Evolutionary conservation across 768 basidiomycete genomes (phyloP).

Genomic region (Termitomyces heimii): DNA sequence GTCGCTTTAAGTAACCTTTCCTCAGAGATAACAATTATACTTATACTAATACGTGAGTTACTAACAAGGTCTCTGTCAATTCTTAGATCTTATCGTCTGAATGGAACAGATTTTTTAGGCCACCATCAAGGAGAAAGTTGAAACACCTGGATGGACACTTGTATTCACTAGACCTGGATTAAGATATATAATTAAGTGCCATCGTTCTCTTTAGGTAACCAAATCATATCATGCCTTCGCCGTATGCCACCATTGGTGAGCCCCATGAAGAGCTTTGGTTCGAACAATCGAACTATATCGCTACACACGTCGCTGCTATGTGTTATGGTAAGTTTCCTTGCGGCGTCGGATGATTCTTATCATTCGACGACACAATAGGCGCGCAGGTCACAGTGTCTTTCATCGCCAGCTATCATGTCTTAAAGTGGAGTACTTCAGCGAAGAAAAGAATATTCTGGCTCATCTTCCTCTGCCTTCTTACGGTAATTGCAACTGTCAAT

Average conservation of each 20-base stretch:
- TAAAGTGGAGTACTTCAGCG: background rate
- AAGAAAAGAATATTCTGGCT: slow-evolving; percentile 2
- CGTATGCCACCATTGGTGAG: slow-evolving; percentile 6
- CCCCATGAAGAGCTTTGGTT: slow-evolving; percentile 12
- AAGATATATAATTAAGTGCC: background rate
- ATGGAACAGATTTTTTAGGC: no score
- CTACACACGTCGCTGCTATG: slow-evolving; percentile 16
- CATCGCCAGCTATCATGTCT: slow-evolving; percentile 8
- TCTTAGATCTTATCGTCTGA: no score
- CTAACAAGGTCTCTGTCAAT: no score
- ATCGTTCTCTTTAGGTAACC: background rate
- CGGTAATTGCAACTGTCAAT: slow-evolving; percentile 11
- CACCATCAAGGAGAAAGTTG: no score
- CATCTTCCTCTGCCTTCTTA: background rate
- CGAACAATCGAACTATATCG: slow-evolving; percentile 15
- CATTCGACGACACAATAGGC: slow-evolving; percentile 2
- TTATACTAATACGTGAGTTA: no score
- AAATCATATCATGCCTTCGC: background rate
- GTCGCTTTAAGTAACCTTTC: no score
- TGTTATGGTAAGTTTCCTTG: slow-evolving; percentile 14
- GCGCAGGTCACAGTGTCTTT: slow-evolving; percentile 13
- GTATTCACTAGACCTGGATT: background rate
- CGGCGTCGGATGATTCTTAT: background rate
- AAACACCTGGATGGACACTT: no score
- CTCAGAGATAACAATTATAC: no score